Base-by-base conservation (phyloP, 768 basidiomycete genomes). In the Pulveroboletus sp. region DNA sequence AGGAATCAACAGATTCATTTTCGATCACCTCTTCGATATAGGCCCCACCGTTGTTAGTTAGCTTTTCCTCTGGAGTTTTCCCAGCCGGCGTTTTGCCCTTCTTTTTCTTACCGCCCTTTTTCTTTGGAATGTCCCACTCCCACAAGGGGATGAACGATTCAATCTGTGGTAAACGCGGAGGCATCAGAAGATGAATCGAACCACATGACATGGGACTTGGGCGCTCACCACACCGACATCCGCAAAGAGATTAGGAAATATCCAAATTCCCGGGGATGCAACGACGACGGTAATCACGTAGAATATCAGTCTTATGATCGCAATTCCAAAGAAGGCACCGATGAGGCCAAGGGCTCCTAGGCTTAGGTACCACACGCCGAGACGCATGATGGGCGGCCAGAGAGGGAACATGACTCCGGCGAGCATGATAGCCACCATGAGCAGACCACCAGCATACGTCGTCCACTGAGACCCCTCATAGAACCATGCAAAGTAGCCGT, bases 361-460 rank as follows among this genome's bases (percentile, higher is more conserved):
- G 58, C 86, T 89, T 56, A 99, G 75, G 69, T 99, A 99, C 87
- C 89, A 97, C 49, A 94, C 95, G 32, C 95, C 94, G 28, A 94
- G 73, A 12, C 95, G 81, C 80, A 99, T 82, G 60, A 82, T 83
- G 43, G 87, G 82, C 2, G 96, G 96, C 96, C 96, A 99, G 14
- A 99, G 78, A 4, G 96, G 96, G 82, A 96, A 99, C 93, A 99
- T 96, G 63, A 97, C 94, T 2, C 90, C 94, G 5, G 88, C 93
- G 38, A 99, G 85, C 76, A 98, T 92, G 64, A 97, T 75, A 37
- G 77, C 81, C 51, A 98, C 93, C 90, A 99, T 93, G 27, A 83
- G 82, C 11, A 88, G 74, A 15, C 90, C 95, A 37, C 93, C 91
- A 9, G 92, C 81, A 63, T 95, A 91, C 7, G 89, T 94, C 58